phyloP scores from a whole-genome alignment of 208 protist genomes.

The Leishmania tarentolae region DNA sequence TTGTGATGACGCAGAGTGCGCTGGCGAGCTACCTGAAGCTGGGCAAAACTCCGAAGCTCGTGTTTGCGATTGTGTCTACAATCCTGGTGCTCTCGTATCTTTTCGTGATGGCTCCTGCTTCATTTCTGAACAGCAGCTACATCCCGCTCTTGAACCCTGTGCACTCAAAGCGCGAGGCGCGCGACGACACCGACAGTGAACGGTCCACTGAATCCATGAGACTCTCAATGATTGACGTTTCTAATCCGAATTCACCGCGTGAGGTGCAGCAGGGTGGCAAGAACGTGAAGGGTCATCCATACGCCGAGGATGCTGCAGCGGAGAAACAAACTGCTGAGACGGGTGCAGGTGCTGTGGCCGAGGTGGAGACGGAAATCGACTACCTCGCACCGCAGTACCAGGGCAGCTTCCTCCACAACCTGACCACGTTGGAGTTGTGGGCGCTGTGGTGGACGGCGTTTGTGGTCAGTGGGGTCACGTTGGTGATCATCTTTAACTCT shows the following conservation, averaged over 20 bases:
- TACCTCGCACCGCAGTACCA: slow-evolving; percentile 70
- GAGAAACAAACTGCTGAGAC: slow-evolving; percentile 19
- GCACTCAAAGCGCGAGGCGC: not conserved
- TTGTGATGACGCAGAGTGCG: slow-evolving; percentile 48
- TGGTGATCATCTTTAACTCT: slow-evolving; percentile 66
- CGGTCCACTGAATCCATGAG: not conserved
- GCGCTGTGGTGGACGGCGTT: slow-evolving; percentile 56
- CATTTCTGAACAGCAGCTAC: slow-evolving; percentile 40
- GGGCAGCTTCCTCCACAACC: slow-evolving; percentile 48
- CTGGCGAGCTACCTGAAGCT: slow-evolving; percentile 47
- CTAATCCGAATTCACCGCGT: slow-evolving; percentile 4
- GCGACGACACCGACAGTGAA: not conserved
- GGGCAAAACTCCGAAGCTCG: slow-evolving; percentile 13
- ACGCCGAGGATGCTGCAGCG: slow-evolving; percentile 20
- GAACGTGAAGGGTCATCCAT: slow-evolving; percentile 1
- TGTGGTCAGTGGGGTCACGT: slow-evolving; percentile 37
- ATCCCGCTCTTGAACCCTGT: slow-evolving; percentile 5
- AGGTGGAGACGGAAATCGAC: slow-evolving; percentile 42
- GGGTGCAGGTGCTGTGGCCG: not conserved
- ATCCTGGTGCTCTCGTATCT: slow-evolving; percentile 26
- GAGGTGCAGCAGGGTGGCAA: slow-evolving; percentile 6
- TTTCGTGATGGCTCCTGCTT: slow-evolving; percentile 29
- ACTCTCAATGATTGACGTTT: too few species aligned
- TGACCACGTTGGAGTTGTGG: slow-evolving; percentile 49
- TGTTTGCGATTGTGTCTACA: slow-evolving; percentile 47